Base-by-base conservation (phyloP, 495 filamentous ascomycete genomes). In the Talaromyces stipitatus region DNA sequence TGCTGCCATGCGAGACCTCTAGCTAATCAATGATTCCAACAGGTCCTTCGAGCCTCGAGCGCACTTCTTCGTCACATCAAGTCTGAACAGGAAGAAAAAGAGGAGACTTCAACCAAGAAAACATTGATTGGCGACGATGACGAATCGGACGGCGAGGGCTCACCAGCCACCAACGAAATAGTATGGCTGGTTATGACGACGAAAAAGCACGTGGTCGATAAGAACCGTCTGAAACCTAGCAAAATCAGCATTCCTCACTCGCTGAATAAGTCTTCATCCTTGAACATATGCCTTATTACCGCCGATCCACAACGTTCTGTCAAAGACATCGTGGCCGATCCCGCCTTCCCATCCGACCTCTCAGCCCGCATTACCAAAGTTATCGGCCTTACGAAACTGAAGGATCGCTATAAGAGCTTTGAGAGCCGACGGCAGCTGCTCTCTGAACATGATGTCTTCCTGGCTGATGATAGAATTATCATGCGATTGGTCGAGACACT, bases 171-270 rank as follows among this genome's bases (percentile, higher is more conserved):
- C 55, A 82, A 83, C 54, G 81, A 84, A 58, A 82, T 89, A 2
- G 76, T 97, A 55, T 95, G 88, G 87, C 82, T 98, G 29, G 83
- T 85, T 10, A 73, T 98, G 51, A 89, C 90, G 47, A 96, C 91
- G 46, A 97, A 97, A 73, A 90, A 88, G 71, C 89, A 94, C 67
- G 84, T 92, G 56, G 75, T 82, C 54, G 85, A 91, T 65, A 81
- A 81, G 63, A 84, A 84, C 67, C 81, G 81, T 41, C 78, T 97
- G 54, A 95, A 95, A 75, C 92, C 94, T 26, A 76, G 77, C 46
- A 87, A 85, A 64, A 80, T 88, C 63, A 63, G 47, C 55, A 64
- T 80, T 50, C 89, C 90, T 11, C 83, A 94, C 68, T 76, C 89
- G 4, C 79, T 94, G 30, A 85, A 88, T 72, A 68, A 71, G 47